Conservation (phyloP, 2,329 filamentous ascomycete genomes). For the Colletotrichum orbiculare region DNA sequence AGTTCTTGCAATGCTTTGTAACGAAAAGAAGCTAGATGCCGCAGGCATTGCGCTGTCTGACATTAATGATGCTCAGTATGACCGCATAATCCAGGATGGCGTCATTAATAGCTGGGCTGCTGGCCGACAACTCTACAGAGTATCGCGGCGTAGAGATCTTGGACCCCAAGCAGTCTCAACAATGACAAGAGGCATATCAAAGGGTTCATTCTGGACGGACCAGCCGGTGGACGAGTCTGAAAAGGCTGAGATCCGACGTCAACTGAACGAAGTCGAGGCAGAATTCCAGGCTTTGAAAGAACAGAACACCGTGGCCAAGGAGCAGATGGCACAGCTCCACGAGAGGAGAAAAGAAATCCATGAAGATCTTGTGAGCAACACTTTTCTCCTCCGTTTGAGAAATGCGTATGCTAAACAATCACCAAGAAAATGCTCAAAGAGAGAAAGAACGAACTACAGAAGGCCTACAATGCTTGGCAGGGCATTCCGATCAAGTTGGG, state of each 20-base stretch:
- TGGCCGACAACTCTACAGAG: constrained; percentile 70
- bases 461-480: constrained; percentile 71
- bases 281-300: constrained; percentile 56
- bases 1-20: constrained; percentile 89
- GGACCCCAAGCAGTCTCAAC: constrained; percentile 79
- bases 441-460: constrained; percentile 77
- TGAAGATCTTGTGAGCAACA: constrained; percentile 44
- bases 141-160: constrained; percentile 82
- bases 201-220: constrained; percentile 79
- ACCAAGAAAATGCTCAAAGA: constrained; percentile 60
- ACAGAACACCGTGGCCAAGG: constrained; percentile 53
- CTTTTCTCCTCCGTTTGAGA: too few species aligned
- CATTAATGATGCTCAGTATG: constrained; percentile 74
- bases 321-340: constrained; percentile 49
- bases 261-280: constrained; percentile 56
- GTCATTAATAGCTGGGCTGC: constrained; percentile 78
- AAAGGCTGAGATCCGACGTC: constrained; percentile 69
- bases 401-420: constrained; percentile 38
- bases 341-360: constrained; percentile 38
- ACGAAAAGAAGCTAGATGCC: constrained; percentile 74
- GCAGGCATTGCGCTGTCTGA: constrained; percentile 74
- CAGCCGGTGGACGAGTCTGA: constrained; percentile 77
- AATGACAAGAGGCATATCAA: constrained; percentile 67
- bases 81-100: constrained; percentile 67
- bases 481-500: constrained; percentile 78